These are phyloP conservation scores for Dictyostelium gargantuum DNA, from an alignment of 208 protist genomes.

Conservation along the genomic window DNA sequence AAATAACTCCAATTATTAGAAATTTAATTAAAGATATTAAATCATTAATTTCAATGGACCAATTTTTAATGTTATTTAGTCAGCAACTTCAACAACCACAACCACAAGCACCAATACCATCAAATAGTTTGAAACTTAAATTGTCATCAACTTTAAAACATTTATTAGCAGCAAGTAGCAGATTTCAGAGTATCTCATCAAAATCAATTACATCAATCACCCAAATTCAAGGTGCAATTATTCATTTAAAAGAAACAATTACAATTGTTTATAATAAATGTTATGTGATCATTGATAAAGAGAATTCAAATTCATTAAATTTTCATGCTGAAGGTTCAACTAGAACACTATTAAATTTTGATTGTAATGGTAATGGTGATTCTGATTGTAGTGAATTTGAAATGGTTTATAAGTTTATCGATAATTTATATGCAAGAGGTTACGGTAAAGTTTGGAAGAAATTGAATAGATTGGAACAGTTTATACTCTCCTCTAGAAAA, in stretches of 20 bases:
- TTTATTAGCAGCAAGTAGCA: not conserved
- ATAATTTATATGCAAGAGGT: not conserved
- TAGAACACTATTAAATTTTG: not conserved
- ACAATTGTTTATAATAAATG: slow-evolving; percentile 8
- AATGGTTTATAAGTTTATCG: not conserved
- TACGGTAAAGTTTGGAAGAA: not conserved
- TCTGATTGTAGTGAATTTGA: not conserved
- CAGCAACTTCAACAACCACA: too few species aligned
- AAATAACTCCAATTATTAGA: not conserved
- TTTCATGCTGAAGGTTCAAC: not conserved
- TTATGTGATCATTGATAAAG: not conserved
- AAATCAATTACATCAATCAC: not conserved
- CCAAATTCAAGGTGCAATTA: slow-evolving; percentile 31
- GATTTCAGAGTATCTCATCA: not conserved
- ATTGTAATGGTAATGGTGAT: too few species aligned
- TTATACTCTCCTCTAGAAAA: not conserved
- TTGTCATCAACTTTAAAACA: not conserved
- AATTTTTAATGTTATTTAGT: not conserved
- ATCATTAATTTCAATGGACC: not conserved
- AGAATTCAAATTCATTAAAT: not conserved
- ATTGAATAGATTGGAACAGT: not conserved
- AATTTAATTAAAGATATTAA: not conserved
- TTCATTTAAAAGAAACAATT: slow-evolving; percentile 12
- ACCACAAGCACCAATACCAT: too few species aligned
- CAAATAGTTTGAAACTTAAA: not conserved